A percentile compares a stretch with the other conserved stretches of the same genome.
phyloP scores from a whole-genome alignment of 208 protist genomes.

The Trypanosoma platydactyli region DNA sequence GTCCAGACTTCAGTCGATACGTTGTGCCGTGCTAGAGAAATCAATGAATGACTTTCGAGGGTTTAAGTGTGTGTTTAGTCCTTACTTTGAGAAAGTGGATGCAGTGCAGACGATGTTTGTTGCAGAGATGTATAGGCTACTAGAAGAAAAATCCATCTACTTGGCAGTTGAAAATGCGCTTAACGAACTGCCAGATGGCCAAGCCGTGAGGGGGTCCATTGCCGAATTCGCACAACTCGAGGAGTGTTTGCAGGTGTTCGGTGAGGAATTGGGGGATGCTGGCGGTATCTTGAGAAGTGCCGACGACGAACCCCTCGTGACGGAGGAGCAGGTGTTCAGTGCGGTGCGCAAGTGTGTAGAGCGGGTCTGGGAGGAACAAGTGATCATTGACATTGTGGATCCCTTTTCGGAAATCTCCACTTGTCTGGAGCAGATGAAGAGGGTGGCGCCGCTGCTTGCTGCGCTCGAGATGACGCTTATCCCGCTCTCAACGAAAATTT shows the following conservation, averaged over 20 bases:
- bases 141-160: constrained; percentile 67
- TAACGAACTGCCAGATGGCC: constrained; percentile 44
- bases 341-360: constrained; percentile 60
- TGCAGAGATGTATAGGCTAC: constrained; percentile 53
- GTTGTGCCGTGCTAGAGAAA: constrained; percentile 66
- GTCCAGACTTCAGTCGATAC: constrained; percentile 66
- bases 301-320: constrained; percentile 61
- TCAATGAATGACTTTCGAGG: constrained; percentile 51
- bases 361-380: constrained; percentile 79
- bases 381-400: constrained; percentile 81
- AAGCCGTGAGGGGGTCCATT: constrained; percentile 25
- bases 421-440: constrained; percentile 88
- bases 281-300: constrained; percentile 43
- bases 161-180: constrained; percentile 78
- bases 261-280: constrained; percentile 46
- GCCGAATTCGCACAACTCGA: constrained; percentile 63
- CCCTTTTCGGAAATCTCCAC: constrained; percentile 65
- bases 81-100: constrained; percentile 89
- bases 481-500: constrained; percentile 72
- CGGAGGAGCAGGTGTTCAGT: constrained; percentile 41
- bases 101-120: constrained; percentile 71
- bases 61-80: constrained; percentile 78
- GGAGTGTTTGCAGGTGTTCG: constrained; percentile 76
- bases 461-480: constrained; percentile 83
- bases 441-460: constrained; percentile 73